Evolutionary conservation across 306 rosid species (phyloP).

Genomic region (Cicer chorassanicum): DNA sequence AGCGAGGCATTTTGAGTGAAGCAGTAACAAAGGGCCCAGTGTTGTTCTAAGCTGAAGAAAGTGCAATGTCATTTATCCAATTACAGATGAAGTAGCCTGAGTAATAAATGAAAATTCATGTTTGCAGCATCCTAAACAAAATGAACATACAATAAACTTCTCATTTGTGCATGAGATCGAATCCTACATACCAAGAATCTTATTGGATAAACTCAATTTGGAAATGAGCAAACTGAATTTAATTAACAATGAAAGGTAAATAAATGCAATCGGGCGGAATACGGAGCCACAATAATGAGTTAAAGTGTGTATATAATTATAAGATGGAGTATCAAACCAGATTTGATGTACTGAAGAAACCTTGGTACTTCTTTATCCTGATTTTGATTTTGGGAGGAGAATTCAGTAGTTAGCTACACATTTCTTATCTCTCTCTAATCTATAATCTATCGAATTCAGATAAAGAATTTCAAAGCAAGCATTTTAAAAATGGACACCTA

Average conservation of each 20-base stretch:
- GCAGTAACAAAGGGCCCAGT: not conserved
- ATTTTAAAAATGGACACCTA: not conserved
- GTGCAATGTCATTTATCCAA: not conserved
- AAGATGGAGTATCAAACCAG: too few species aligned
- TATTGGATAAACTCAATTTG: not conserved
- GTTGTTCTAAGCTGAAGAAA: constrained; percentile 3
- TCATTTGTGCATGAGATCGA: not conserved
- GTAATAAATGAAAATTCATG: not conserved
- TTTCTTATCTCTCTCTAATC: not conserved
- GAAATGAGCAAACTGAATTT: not conserved
- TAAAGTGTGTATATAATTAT: too few species aligned
- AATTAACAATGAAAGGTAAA: too few species aligned
- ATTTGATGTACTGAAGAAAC: too few species aligned
- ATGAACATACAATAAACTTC: constrained; percentile 10
- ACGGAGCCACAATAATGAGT: too few species aligned
- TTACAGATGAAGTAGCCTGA: not conserved
- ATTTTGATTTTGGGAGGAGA: constrained; percentile 15
- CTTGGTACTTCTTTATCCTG: not conserved
- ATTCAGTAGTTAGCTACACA: not conserved
- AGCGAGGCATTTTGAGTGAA: not conserved
- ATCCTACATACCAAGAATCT: not conserved
- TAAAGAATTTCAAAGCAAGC: constrained; percentile 19
- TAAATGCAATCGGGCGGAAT: too few species aligned
- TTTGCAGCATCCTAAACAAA: not conserved
- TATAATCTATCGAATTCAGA: constrained; percentile 14